Base-by-base conservation (phyloP, 1,284 basidiomycete species). In the Thelephora terrestris region DNA sequence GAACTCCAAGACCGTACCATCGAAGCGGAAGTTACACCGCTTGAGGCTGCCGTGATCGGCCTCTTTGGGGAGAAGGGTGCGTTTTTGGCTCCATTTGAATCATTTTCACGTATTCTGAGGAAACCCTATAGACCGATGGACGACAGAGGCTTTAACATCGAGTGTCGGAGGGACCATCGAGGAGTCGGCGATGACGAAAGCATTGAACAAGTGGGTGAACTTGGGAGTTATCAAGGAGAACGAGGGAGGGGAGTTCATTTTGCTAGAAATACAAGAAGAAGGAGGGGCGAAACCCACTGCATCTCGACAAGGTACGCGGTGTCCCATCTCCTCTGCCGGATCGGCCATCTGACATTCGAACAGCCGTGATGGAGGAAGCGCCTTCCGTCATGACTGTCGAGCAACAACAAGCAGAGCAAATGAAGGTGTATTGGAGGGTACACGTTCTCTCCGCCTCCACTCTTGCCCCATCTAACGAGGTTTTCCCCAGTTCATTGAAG, bases 31-130 rank as follows among this genome's bases (percentile, higher is more conserved):
- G 90, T 89, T 3, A 81, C 83, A 0, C 88, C 91, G 0, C 65
- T 97, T 16, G 91, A 96, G 63, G 94, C 92, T 6, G 85, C 89
- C 0, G 78, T 95, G 49, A 81, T 92, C 38, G 91, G 95, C 59
- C 66, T 92, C 4, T 96, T 96, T 62, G 84, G 82, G 1, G 68
- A 76, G 48, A 76, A 81, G 62, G 71, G 86, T 81, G 45, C 18
- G 63, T 57, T 43, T 34, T 20, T 42, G 43, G 47, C 49, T 35
- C 10, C 17, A 18, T 10, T 18, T 29, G 23, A 5, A 35, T 14
- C 7, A 3, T 10, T 32, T n/a, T 1, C 23, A 14, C 24, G 3
- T 3, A 32, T 32, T 32, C 29, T 32, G 39, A 42, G 5, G 12
- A 6, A n/a, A 46, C 51, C 6, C 25, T 18, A 7, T 54, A 91